Evolutionary conservation across 768 basidiomycete genomes (phyloP).

Genomic region (Suillus weaverae): DNA sequence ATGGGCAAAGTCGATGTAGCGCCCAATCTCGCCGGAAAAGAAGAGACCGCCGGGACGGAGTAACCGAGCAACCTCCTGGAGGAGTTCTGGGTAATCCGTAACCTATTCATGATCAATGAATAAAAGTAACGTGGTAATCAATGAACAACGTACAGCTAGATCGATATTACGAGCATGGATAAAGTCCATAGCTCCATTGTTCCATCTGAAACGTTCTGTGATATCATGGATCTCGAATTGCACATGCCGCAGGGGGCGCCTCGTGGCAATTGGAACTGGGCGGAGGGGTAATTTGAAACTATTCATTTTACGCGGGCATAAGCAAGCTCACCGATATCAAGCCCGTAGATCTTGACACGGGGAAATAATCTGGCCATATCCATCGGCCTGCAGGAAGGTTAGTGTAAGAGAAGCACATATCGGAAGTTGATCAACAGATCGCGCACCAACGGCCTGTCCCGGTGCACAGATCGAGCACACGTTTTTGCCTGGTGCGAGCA

Average conservation of each 20-base stretch:
- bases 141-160: slow-evolving; percentile 52
- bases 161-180: slow-evolving; percentile 63
- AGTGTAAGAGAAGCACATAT: slow-evolving; percentile 16
- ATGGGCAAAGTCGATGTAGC: slow-evolving; percentile 42
- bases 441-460: slow-evolving; percentile 74
- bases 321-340: slow-evolving; percentile 68
- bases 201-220: slow-evolving; percentile 51
- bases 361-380: slow-evolving; percentile 73
- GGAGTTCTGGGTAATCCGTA: slow-evolving; percentile 48
- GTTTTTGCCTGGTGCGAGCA: slow-evolving; percentile 41
- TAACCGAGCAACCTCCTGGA: slow-evolving; percentile 61
- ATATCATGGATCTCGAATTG: slow-evolving; percentile 69
- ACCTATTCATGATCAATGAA: slow-evolving; percentile 43
- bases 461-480: slow-evolving; percentile 73
- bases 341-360: slow-evolving; percentile 61
- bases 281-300: slow-evolving; percentile 12
- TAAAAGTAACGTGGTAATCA: slow-evolving; percentile 9
- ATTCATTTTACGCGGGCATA: slow-evolving; percentile 12
- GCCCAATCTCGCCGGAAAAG: slow-evolving; percentile 61
- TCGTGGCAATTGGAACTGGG: slow-evolving; percentile 71
- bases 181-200: slow-evolving; percentile 57
- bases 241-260: slow-evolving; percentile 59
- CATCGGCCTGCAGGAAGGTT: slow-evolving; percentile 53
- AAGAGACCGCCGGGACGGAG: slow-evolving; percentile 73
- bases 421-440: slow-evolving; percentile 18